Conservation (phyloP, 1,284 basidiomycete species). For the Takashimella koratensis region DNA sequence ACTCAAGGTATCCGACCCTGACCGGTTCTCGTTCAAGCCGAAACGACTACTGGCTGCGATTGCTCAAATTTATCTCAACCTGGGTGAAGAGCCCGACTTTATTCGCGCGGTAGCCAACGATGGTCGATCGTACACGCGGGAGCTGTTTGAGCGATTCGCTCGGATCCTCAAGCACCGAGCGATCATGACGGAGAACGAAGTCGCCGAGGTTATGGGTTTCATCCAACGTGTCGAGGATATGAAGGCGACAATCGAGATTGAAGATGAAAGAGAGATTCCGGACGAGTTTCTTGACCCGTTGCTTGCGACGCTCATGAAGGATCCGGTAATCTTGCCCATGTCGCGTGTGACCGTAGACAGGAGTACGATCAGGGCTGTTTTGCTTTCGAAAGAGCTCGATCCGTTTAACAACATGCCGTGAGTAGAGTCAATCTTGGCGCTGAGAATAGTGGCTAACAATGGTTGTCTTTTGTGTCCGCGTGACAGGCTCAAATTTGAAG, state of each 20-base stretch:
- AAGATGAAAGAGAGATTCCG: constrained; percentile 90
- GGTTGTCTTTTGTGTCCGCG: too few species aligned
- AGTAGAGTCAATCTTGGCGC: constrained; percentile 19
- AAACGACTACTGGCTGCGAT: constrained; percentile 79
- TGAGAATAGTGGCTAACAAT: too few species aligned
- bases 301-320: constrained; percentile 71
- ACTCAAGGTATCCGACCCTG: constrained; percentile 78
- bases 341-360: constrained; percentile 79
- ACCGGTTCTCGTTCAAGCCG: constrained; percentile 88
- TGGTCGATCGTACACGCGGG: constrained; percentile 83
- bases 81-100: constrained; percentile 76
- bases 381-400: constrained; percentile 85
- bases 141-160: constrained; percentile 78
- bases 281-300: constrained; percentile 86
- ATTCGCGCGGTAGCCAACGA: constrained; percentile 87
- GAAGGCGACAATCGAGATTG: constrained; percentile 68
- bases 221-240: constrained; percentile 80
- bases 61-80: constrained; percentile 85
- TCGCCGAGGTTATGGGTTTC: constrained; percentile 69
- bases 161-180: constrained; percentile 62
- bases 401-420: constrained; percentile 80
- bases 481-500: constrained; percentile 62
- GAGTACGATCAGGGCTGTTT: constrained; percentile 90
- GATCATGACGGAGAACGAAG: constrained; percentile 77
- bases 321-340: constrained; percentile 87